Percentiles rank a stretch among this genome's conserved stretches.
phyloP scores from a whole-genome alignment of 345 rosid genomes.

The Raphanus raphanistrum region DNA sequence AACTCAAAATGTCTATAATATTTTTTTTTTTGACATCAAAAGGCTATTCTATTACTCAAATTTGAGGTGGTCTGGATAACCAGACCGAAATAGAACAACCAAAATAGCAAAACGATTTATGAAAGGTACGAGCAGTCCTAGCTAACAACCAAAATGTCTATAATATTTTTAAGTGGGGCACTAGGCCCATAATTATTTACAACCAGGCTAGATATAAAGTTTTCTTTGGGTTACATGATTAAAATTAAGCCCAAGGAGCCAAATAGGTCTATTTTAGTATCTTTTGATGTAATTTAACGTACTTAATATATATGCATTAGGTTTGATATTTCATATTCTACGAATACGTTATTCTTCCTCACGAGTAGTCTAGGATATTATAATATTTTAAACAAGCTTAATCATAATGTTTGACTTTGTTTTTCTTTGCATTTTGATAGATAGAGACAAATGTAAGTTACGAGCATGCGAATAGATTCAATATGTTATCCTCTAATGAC shows the following conservation, averaged over 20 bases:
- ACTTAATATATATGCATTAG: neutral
- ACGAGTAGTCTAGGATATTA: neutral
- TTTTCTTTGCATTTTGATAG: neutral
- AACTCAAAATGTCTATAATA: neutral
- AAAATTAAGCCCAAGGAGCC: neutral
- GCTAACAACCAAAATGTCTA: neutral
- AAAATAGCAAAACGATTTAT: too few relatives aligned
- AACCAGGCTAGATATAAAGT: neutral
- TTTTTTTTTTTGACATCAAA: too few relatives aligned
- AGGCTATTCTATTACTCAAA: too few relatives aligned
- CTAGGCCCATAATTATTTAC: too few relatives aligned
- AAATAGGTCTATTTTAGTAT: neutral
- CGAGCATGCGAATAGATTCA: neutral
- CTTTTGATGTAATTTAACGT: neutral
- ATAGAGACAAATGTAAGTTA: neutral
- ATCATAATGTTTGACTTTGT: neutral
- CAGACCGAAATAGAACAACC: too few relatives aligned
- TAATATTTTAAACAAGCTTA: neutral
- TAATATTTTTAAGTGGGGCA: too few relatives aligned
- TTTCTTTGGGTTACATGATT: neutral
- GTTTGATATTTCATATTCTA: neutral
- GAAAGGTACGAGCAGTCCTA: too few relatives aligned
- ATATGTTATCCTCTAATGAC: neutral
- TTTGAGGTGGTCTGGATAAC: too few relatives aligned
- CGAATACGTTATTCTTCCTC: neutral